These are phyloP conservation scores for Pleoardoris graminearum DNA, from an alignment of 2,329 filamentous ascomycete species.

Conservation along the genomic window DNA sequence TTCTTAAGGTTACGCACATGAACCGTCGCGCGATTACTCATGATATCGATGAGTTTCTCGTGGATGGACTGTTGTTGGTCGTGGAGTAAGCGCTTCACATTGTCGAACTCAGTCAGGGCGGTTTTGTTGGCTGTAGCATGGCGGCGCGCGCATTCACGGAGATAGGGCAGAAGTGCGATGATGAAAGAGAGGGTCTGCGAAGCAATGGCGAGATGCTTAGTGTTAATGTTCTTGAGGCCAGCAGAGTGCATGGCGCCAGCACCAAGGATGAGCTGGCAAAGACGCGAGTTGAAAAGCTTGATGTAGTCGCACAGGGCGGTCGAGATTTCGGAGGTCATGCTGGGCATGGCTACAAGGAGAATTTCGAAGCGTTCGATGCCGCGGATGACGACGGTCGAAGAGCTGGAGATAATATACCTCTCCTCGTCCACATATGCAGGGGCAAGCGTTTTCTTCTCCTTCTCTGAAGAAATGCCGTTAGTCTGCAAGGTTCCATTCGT, in stretches of 20 bases:
- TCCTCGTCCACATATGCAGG: slow-evolving; percentile 80
- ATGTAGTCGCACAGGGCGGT: slow-evolving; percentile 80
- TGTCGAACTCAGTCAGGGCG: slow-evolving; percentile 80
- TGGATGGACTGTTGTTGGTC: slow-evolving; percentile 91
- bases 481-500: slow-evolving; percentile 31
- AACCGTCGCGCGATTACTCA: slow-evolving; percentile 73
- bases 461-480: slow-evolving; percentile 39
- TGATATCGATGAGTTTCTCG: slow-evolving; percentile 91
- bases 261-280: slow-evolving; percentile 93
- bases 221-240: slow-evolving; percentile 87
- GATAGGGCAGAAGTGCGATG: slow-evolving; percentile 82
- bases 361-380: slow-evolving; percentile 83
- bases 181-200: slow-evolving; percentile 88
- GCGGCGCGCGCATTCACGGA: slow-evolving; percentile 87
- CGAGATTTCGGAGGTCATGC: slow-evolving; percentile 83
- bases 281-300: slow-evolving; percentile 91
- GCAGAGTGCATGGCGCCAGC: slow-evolving; percentile 88
- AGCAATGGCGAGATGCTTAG: slow-evolving; percentile 89
- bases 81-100: slow-evolving; percentile 77
- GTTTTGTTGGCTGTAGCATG: slow-evolving; percentile 59
- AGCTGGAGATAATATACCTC: slow-evolving; percentile 81
- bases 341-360: slow-evolving; percentile 81
- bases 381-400: slow-evolving; percentile 77
- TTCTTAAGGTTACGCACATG: slow-evolving; percentile 76
- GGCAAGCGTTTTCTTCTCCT: slow-evolving; percentile 51